These are phyloP conservation scores for Boletus subparvulus DNA, from an alignment of 768 basidiomycete genomes.

Conservation along the genomic window DNA sequence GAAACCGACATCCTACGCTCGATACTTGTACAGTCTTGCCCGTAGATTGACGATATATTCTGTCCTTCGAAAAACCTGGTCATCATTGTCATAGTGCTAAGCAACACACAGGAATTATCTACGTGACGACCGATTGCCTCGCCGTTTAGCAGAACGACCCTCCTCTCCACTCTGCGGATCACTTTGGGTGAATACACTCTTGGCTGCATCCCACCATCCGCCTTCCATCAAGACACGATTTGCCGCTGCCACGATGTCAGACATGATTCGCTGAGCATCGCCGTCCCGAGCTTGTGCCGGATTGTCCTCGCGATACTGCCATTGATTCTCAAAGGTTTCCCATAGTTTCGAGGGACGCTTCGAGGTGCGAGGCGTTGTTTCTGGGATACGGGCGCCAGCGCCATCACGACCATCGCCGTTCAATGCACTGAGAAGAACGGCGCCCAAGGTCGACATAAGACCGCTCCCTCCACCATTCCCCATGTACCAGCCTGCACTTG, in stretches of 20 bases:
- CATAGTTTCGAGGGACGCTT: slow-evolving; percentile 48
- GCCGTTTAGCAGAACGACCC: slow-evolving; percentile 8
- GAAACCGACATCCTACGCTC: background rate
- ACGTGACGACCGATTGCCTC: slow-evolving; percentile 11
- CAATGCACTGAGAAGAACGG: slow-evolving; percentile 42
- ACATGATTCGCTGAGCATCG: slow-evolving; percentile 48
- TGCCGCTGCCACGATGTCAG: slow-evolving; percentile 40
- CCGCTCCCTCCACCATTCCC: slow-evolving; percentile 36
- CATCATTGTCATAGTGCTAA: background rate
- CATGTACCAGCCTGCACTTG: slow-evolving; percentile 54
- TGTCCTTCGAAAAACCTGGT: background rate
- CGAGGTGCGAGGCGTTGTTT: slow-evolving; percentile 16
- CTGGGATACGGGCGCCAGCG: slow-evolving; percentile 25
- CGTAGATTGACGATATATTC: slow-evolving; percentile 2
- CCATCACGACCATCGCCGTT: slow-evolving; percentile 38
- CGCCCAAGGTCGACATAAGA: slow-evolving; percentile 40
- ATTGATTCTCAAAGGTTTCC: slow-evolving; percentile 64
- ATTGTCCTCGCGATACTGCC: slow-evolving; percentile 46
- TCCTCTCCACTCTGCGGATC: slow-evolving; percentile 7
- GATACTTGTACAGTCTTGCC: slow-evolving; percentile 4
- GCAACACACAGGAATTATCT: slow-evolving; percentile 8
- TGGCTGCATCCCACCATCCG: slow-evolving; percentile 41
- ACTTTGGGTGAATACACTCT: slow-evolving; percentile 25
- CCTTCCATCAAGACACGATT: slow-evolving; percentile 32
- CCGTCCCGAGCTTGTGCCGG: slow-evolving; percentile 25